A percentile compares a stretch with the other conserved stretches of the same genome.
Evolutionary conservation across 2,329 filamentous ascomycete genomes (phyloP).

Genomic region (Rutstroemia sydowiana): DNA sequence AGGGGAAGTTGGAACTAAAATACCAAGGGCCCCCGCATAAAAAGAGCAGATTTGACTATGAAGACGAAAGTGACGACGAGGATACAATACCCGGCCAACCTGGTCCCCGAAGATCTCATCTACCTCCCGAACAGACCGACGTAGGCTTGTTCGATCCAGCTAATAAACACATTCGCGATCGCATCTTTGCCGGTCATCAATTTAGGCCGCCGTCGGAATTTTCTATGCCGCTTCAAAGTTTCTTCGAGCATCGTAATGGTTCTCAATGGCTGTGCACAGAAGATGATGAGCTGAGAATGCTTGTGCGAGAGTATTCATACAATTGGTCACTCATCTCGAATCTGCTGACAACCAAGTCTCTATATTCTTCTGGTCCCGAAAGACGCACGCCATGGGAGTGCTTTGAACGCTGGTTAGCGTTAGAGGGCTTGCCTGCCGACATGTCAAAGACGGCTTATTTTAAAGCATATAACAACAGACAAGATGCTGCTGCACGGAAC

Average conservation of each 20-base stretch:
- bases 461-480: conserved; percentile 58
- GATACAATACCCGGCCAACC: conserved; percentile 35
- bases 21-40: conserved; percentile 61
- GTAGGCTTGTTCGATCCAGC: conserved; percentile 86
- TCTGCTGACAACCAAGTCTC: conserved; percentile 65
- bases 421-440: conserved; percentile 85
- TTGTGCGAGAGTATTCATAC: conserved; percentile 90
- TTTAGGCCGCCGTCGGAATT: conserved; percentile 91
- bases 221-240: conserved; percentile 80
- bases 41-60: conserved; percentile 75
- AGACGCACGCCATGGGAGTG: conserved; percentile 96
- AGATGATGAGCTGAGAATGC: conserved; percentile 77
- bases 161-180: conserved; percentile 81
- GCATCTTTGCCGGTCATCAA: conserved; percentile 83
- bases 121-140: conserved; percentile 63
- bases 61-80: conserved; percentile 61
- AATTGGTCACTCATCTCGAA: conserved; percentile 95
- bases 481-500: conserved; percentile 51
- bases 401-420: conserved; percentile 90
- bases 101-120: conserved; percentile 30
- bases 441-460: conserved; percentile 97
- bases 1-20: conserved; percentile 68
- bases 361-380: conserved; percentile 79
- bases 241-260: conserved; percentile 79
- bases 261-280: conserved; percentile 90